These are phyloP conservation scores for Fraxinus paxiana DNA, from an alignment of 305 asterid genomes.

Conservation along the genomic window DNA sequence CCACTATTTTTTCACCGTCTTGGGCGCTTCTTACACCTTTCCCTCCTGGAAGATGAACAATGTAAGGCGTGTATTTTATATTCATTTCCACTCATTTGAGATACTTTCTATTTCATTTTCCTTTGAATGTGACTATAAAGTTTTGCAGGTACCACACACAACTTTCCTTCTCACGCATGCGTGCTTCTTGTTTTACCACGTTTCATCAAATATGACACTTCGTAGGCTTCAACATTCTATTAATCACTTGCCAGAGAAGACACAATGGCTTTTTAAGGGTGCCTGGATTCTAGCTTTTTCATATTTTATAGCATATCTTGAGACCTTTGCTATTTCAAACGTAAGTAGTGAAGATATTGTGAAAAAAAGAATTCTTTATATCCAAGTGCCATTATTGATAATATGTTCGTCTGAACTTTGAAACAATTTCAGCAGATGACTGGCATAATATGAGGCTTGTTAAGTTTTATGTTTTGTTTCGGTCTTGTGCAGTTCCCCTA, in stretches of 20 bases:
- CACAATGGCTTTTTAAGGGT: constrained; percentile 62
- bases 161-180: constrained; percentile 88
- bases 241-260: constrained; percentile 62
- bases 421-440: background rate
- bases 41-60: constrained; percentile 98
- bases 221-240: constrained; percentile 68
- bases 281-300: constrained; percentile 79
- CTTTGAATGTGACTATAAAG: constrained; percentile 5
- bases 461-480: constrained; percentile 18
- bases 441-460: constrained; percentile 1
- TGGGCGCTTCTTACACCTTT: constrained; percentile 94
- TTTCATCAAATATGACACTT: constrained; percentile 76
- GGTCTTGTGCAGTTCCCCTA: constrained; percentile 81
- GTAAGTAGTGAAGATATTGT: constrained; percentile 40
- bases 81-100: background rate
- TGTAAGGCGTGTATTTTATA: constrained; percentile 39
- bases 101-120: background rate
- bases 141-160: constrained; percentile 86
- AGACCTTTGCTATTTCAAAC: constrained; percentile 83
- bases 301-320: constrained; percentile 81
- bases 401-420: background rate
- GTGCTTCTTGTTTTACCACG: constrained; percentile 94
- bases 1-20: constrained; percentile 89
- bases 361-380: background rate
- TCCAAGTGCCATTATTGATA: background rate